Conservation (phyloP, 2,329 filamentous ascomycete genomes). For the Verticillium longisporum region DNA sequence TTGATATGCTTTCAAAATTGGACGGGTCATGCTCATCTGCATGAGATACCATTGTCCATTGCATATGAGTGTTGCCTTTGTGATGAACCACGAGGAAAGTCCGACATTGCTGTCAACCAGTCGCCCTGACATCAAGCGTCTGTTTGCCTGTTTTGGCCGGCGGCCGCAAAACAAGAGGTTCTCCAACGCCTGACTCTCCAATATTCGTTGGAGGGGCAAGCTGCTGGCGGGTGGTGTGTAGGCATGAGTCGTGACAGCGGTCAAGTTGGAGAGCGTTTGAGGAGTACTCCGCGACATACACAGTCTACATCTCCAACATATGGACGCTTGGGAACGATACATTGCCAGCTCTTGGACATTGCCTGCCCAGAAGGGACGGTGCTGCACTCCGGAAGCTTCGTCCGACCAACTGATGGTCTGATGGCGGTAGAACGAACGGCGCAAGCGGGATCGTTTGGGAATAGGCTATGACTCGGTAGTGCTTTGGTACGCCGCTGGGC, state of each 20-base stretch:
- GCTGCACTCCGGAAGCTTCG: background rate
- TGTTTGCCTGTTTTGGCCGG: background rate
- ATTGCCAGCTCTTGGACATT: background rate
- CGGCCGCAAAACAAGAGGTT: background rate
- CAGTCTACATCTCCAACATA: background rate
- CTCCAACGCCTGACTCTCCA: background rate
- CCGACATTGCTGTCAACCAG: too few species aligned
- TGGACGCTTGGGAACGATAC: background rate
- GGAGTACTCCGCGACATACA: background rate
- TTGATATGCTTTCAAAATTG: too few species aligned
- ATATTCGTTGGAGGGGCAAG: background rate
- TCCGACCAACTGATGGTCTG: background rate
- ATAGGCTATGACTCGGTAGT: background rate
- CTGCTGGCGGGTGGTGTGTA: background rate
- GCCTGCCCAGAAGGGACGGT: background rate
- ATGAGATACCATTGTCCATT: too few species aligned
- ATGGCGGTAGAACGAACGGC: background rate
- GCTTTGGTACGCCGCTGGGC: background rate
- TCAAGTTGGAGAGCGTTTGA: background rate
- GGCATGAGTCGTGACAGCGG: background rate
- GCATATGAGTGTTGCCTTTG: too few species aligned
- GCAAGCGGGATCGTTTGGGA: background rate
- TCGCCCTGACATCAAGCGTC: background rate
- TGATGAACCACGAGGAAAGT: too few species aligned
- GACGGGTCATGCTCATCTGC: too few species aligned